Conservation (phyloP, 2,329 filamentous ascomycete genomes). For the Xenoacremonium recifei region DNA sequence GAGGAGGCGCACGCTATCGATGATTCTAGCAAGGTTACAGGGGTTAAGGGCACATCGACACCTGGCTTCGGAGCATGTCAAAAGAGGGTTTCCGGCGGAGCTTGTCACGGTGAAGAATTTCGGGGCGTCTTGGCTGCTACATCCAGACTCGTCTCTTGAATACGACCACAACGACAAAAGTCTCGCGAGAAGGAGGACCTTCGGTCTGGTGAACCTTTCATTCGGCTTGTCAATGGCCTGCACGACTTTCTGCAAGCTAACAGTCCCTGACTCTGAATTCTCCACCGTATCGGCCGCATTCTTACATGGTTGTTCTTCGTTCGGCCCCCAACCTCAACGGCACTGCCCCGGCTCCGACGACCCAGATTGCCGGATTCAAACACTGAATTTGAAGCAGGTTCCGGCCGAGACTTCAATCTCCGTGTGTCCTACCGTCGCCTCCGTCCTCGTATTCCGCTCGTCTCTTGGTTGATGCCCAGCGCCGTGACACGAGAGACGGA, state of each 20-base stretch:
- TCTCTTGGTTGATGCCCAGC: not conserved
- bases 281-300: constrained; percentile 1
- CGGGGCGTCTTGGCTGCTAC: too few species aligned
- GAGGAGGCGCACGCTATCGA: constrained; percentile 8
- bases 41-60: not conserved
- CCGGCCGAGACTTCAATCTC: too few species aligned
- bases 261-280: constrained; percentile 3
- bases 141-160: too few species aligned
- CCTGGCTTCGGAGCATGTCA: not conserved
- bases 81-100: not conserved
- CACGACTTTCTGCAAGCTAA: too few species aligned
- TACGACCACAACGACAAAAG: not conserved
- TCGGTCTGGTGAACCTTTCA: too few species aligned
- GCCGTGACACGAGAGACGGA: not conserved
- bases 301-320: not conserved
- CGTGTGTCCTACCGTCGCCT: constrained; percentile 3
- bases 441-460: not conserved
- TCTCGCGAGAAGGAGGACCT: not conserved
- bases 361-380: constrained; percentile 8
- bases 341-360: constrained; percentile 7
- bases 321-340: constrained; percentile 4
- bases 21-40: constrained; percentile 4
- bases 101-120: constrained; percentile 4
- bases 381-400: not conserved
- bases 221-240: too few species aligned